Base-by-base conservation (phyloP, 2,329 filamentous ascomycete genomes). In the Epichloe bromicola region DNA sequence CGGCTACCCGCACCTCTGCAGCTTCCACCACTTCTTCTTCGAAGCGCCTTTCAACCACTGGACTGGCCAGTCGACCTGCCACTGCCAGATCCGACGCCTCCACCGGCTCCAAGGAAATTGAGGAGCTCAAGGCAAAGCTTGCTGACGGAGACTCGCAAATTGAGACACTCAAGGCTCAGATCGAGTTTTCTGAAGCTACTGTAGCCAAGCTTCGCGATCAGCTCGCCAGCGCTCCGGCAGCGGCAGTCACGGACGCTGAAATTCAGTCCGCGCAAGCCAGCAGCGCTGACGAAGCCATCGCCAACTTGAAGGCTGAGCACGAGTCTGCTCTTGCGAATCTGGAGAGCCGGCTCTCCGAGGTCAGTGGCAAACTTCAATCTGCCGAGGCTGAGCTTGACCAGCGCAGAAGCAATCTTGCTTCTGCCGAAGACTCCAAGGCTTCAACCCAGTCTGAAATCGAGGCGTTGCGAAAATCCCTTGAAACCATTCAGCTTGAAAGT, bases 81-180 rank as follows among this genome's bases (percentile, higher is more conserved):
- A 51, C 69, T n/a, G 59, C 69, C 15, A 62, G 61, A 10, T 63
- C 66, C 17, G 66, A 67, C 41, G 63, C 70, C 36, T 68, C 71
- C 20, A 62, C 69, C 15, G 69, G 72, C 7, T 62, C 72, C 19
- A 82, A 79, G 65, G 78, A 80, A 58, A 67, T 78, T 3, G 79
- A 83, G 47, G 74, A 79, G 44, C 69, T 84, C 42, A 83, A 79
- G 67, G 63, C 70, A 7, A 81, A 82, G 64, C 68, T 84, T 20
- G 69, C 71, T 4, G 72, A 77, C 34, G 79, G 77, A 55, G 78
- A 83, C 59, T 63, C 71, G 6, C 76, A 81, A 59, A 75, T 83
- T 10, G 71, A 75, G 50, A 65, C 74, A 12, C 71, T 83, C 33
- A 79, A 78, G 62, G 68, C 70, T 5, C 74, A 83, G 57, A 73